phyloP scores from a whole-genome alignment of 208 protist species.

The Acanthamoeba lenticulata region DNA sequence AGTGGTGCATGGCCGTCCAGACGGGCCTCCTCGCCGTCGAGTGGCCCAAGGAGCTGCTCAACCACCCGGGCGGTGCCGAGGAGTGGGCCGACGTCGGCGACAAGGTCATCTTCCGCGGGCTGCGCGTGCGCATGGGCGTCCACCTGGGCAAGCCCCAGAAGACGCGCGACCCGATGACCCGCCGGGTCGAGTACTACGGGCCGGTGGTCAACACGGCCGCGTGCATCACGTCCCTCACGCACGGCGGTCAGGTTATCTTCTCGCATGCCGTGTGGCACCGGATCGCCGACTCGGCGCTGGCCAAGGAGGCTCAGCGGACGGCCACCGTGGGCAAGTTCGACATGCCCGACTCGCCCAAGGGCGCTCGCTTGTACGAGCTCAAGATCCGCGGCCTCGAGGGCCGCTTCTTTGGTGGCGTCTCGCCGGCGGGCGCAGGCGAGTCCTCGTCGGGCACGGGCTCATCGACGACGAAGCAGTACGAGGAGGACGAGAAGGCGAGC shows the following conservation, averaged over 20 bases:
- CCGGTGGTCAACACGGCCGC: slow-evolving; percentile 18
- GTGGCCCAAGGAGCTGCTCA: background rate
- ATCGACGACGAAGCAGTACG: too few relatives aligned
- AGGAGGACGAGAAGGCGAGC: background rate
- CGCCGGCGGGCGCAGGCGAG: background rate
- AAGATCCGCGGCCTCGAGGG: background rate
- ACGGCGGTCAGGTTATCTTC: slow-evolving; percentile 7
- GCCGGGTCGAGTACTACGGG: slow-evolving; percentile 4
- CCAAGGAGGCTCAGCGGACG: background rate
- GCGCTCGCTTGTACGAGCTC: background rate
- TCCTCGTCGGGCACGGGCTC: background rate
- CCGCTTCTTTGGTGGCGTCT: slow-evolving; percentile 7
- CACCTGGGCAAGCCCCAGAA: background rate
- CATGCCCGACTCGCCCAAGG: background rate
- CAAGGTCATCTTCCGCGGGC: background rate
- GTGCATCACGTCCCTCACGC: slow-evolving; percentile 4
- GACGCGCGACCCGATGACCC: background rate
- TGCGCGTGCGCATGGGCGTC: slow-evolving; percentile 27
- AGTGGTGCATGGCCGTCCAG: background rate
- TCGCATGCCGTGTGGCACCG: background rate
- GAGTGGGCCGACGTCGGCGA: background rate
- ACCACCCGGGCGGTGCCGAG: slow-evolving; percentile 27
- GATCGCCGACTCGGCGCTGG: background rate
- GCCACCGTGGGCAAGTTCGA: background rate
- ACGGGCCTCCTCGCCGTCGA: background rate